Conservation (phyloP, 169 alveolate genomes). For the Plasmodium sp. region DNA sequence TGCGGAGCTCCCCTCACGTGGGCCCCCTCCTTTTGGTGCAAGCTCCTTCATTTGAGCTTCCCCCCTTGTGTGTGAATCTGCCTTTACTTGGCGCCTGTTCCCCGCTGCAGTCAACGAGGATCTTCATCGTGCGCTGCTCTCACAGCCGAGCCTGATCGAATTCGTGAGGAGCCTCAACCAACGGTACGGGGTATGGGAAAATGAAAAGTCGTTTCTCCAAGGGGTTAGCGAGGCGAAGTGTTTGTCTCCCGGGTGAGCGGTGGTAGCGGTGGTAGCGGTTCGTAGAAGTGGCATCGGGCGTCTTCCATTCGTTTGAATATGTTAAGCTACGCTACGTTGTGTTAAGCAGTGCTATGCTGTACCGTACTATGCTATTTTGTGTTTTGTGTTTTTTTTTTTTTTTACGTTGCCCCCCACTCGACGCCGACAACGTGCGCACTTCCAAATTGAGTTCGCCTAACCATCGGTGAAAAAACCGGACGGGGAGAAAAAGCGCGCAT, state of each 20-base stretch:
- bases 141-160: constrained; percentile 49
- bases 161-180: constrained; percentile 38
- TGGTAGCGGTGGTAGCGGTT: neutral
- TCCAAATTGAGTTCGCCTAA: neutral
- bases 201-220: constrained; percentile 56
- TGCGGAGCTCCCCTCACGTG: neutral
- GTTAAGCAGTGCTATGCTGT: neutral
- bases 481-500: neutral
- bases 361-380: neutral
- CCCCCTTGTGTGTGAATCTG: neutral
- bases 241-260: neutral
- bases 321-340: neutral
- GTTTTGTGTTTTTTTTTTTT: too few relatives aligned
- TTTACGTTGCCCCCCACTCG: neutral
- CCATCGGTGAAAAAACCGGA: neutral
- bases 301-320: neutral
- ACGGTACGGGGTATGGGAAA: constrained; percentile 44
- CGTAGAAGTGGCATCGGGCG: neutral
- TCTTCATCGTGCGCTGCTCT: constrained; percentile 20
- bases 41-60: neutral
- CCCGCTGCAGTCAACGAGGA: constrained; percentile 34
- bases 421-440: neutral
- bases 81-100: neutral
- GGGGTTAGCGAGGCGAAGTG: constrained; percentile 4
- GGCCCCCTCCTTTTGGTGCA: neutral